Evolutionary conservation across 495 filamentous ascomycete genomes (phyloP), one percentile per base, ranked within the genome.

Genomic region (Schizothecium vesticola): DNA sequence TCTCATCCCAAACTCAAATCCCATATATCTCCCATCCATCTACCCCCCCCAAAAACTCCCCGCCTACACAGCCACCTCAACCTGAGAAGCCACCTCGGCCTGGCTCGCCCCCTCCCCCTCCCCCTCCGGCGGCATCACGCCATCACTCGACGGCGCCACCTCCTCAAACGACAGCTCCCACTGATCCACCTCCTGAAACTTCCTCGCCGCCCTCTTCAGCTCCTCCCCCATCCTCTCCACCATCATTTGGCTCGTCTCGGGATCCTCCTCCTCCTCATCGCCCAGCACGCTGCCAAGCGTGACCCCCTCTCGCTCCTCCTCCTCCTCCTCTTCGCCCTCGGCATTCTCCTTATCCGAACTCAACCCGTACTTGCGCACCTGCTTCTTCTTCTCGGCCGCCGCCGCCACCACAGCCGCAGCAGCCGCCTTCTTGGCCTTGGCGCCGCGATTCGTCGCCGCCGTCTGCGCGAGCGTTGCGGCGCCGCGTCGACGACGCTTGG

Each of bases 111-210:
- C 31, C 23, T 28, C 16, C 25, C 22, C 43, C 51, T 28, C 22
- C 9, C 25, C 25, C 29, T 28, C 25, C 24, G 3, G 4, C 33
- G 22, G 24, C 78, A 64, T 81, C 56, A 79, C 73, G 29, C 75
- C 80, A 70, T 78, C 74, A 25, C 72, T 66, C 19, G 71, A 69
- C 13, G 76, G 74, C 36, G 74, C 73, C 28, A 80, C 77, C 68
- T 80, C 80, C 72, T 84, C 82, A 66, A 81, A 84, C 36, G 79
- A 78, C 28, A 85, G 70, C 68, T 83, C 77, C 80, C 80, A 85
- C 74, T 78, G 72, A 61, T 85, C 82, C 28, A 85, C 82, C 71
- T 84, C 82, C 71, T 83, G 78, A 31, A 85, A 85, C 75, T 84
- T 84, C 70, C 80, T 78, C n/a, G 69, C 72, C 28, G 81, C 82